Base-by-base conservation (phyloP, 306 rosid genomes). In the Medicago ruthenica region DNA sequence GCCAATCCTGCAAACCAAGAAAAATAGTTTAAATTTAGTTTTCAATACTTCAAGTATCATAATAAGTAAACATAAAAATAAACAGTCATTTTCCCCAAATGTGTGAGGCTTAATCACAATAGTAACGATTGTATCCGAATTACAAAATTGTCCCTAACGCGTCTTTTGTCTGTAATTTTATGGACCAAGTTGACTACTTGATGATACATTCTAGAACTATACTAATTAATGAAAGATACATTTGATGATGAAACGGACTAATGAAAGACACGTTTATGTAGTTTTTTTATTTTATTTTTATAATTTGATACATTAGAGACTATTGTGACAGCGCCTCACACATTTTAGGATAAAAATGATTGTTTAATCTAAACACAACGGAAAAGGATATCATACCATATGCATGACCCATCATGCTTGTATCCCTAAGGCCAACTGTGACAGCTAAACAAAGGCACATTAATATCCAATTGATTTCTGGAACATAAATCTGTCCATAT, bases 371-470 rank as follows among this genome's bases (percentile, higher is more conserved):
- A 58, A 58, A 58, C 10, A 4, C 1, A 14, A 61, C 0, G 15
- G 20, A 20, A 68, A 67, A 70, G 74, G 57, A 72, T 58, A 58
- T 34, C 55, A 48, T 77, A 82, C 85, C 85, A 37, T 73, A 72
- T 58, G 85, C 85, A 77, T 82, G 81, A 17, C 85, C 85, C 82
- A 82, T 77, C 84, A 65, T 72, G 76, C 72, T 74, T 58, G 82
- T 82, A 21, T 82, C 85, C 62, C 82, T 68, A 13, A 82, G 71
- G 70, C 85, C 82, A 59, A 82, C 66, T 34, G 82, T 82, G 67
- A 82, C 82, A 27, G 82, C 76, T 66, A 82, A 72, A 72, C 82
- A 77, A 24, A 82, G 85, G 71, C 78, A 72, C 85, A 82, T 77
- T 68, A 82, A 36, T 39, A 50, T 47, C 85, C 86, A 82, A 61